Evolutionary conservation across 2,329 filamentous ascomycete species (phyloP).

Genomic region (Aspergillus viridinutans): DNA sequence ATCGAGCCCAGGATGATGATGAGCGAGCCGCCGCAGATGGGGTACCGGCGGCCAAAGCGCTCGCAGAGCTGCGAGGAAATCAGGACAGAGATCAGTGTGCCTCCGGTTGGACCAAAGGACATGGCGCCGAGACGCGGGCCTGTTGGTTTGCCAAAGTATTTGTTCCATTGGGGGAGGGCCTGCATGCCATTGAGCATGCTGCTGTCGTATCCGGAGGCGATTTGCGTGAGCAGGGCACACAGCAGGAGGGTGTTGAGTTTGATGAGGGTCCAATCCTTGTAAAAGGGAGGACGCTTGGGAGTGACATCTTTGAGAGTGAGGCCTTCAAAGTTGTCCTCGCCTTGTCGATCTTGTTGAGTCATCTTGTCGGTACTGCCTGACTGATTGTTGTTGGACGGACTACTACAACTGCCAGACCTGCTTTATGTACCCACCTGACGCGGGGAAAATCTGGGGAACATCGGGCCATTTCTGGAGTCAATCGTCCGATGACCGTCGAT

Average conservation of each 20-base stretch:
- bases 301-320: slow-evolving; percentile 11
- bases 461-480: neutral
- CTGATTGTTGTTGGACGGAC: no score
- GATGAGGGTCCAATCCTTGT: slow-evolving; percentile 7
- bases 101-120: slow-evolving; percentile 5
- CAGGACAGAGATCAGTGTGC: slow-evolving; percentile 15
- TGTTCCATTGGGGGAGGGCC: slow-evolving; percentile 40
- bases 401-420: no score
- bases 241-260: slow-evolving; percentile 17
- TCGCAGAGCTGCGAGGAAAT: slow-evolving; percentile 18
- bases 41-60: slow-evolving; percentile 13
- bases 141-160: slow-evolving; percentile 21
- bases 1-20: slow-evolving; percentile 31
- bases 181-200: slow-evolving; percentile 50
- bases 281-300: slow-evolving; percentile 7
- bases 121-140: slow-evolving; percentile 7
- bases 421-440: neutral
- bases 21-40: slow-evolving; percentile 37
- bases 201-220: slow-evolving; percentile 43
- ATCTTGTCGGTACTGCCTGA: neutral
- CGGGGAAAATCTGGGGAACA: neutral
- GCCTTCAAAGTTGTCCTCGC: slow-evolving; percentile 5
- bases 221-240: slow-evolving; percentile 30
- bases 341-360: neutral
- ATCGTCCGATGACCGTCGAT: neutral